Evolutionary conservation across 805 yeast genomes (phyloP).

Genomic region (Peterozyma toletana): DNA sequence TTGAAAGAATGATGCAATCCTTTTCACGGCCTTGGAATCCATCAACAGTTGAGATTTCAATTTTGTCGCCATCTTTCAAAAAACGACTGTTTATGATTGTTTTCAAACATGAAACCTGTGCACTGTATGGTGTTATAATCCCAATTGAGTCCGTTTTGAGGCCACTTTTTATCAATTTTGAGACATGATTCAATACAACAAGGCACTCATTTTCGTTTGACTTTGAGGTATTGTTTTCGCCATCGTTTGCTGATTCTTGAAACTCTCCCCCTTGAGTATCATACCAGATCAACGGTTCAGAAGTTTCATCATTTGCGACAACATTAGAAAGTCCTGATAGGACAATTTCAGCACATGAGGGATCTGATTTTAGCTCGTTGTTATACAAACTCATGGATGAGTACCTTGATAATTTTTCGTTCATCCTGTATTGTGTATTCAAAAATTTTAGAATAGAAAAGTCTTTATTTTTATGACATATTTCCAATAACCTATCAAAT

Average conservation of each 20-base stretch:
- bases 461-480: slow-evolving; percentile 32
- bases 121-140: slow-evolving; percentile 82
- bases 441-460: slow-evolving; percentile 48
- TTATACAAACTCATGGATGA: slow-evolving; percentile 64
- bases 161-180: slow-evolving; percentile 41
- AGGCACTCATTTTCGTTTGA: slow-evolving; percentile 72
- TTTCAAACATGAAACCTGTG: slow-evolving; percentile 68
- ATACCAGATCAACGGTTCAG: slow-evolving; percentile 63
- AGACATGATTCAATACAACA: slow-evolving; percentile 52
- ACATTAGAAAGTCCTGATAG: slow-evolving; percentile 50
- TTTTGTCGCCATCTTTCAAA: slow-evolving; percentile 23
- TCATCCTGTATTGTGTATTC: slow-evolving; percentile 85
- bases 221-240: slow-evolving; percentile 41
- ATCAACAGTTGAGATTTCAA: slow-evolving; percentile 88
- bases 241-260: slow-evolving; percentile 40
- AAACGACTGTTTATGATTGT: slow-evolving; percentile 25
- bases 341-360: slow-evolving; percentile 42
- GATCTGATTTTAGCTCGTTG: slow-evolving; percentile 55
- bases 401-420: slow-evolving; percentile 66
- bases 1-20: slow-evolving; percentile 70
- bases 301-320: slow-evolving; percentile 46
- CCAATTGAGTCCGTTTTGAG: slow-evolving; percentile 60
- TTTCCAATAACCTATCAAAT: slow-evolving; percentile 67
- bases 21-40: slow-evolving; percentile 97
- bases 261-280: slow-evolving; percentile 91